Conservation (phyloP, 148 eudicot genomes). For the Dianthus caryophyllus region DNA sequence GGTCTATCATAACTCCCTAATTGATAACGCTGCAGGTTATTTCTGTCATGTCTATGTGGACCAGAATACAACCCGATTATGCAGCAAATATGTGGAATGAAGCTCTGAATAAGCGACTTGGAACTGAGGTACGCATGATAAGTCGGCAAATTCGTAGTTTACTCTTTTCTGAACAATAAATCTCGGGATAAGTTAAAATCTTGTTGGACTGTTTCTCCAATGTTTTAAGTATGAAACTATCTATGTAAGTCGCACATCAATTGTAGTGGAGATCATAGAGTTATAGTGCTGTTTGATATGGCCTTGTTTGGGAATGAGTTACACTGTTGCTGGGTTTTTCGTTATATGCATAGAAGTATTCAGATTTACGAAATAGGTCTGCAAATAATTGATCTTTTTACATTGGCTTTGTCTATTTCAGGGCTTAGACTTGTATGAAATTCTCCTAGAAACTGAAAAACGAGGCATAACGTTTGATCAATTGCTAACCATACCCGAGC, state of each 20-base stretch:
- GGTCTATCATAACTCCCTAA: neutral
- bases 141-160: neutral
- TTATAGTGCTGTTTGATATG: neutral
- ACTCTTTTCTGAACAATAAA: neutral
- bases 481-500: conserved; percentile 85
- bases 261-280: neutral
- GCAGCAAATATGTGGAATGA: conserved; percentile 99
- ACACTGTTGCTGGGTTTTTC: neutral
- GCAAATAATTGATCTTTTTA: neutral
- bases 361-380: neutral
- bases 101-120: conserved; percentile 93
- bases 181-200: neutral
- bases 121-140: conserved; percentile 66
- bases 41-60: conserved; percentile 99
- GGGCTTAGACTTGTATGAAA: conserved; percentile 78
- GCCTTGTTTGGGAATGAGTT: neutral
- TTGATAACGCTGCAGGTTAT: conserved; percentile 50
- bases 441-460: conserved; percentile 72
- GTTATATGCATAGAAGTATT: neutral
- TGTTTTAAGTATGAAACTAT: too few species aligned
- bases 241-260: too few species aligned
- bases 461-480: conserved; percentile 81
- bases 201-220: neutral
- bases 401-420: conserved; percentile 18
- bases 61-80: conserved; percentile 95